Evolutionary conservation across 176 grass and related monocot genomes (phyloP).

Genomic region (Saccharum officinarum): DNA sequence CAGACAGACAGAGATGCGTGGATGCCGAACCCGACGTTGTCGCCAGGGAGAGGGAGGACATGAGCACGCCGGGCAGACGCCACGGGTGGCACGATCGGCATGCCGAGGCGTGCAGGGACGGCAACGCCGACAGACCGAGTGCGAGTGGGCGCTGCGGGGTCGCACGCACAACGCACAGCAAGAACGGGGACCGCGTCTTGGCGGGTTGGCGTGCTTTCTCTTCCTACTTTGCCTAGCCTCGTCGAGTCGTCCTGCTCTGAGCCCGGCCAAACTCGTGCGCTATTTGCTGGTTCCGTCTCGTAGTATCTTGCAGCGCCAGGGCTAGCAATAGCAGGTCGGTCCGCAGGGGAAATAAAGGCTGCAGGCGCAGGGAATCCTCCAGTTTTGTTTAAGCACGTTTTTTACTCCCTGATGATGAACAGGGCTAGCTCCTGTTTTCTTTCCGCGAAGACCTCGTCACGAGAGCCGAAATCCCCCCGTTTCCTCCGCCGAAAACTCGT

Average conservation of each 20-base stretch:
- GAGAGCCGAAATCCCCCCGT: too few species aligned
- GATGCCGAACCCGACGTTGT: neutral
- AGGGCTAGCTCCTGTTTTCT: neutral
- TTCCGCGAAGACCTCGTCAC: too few species aligned
- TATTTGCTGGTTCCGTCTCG: neutral
- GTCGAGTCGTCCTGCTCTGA: neutral
- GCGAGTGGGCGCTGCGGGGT: neutral
- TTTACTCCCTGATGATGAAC: neutral
- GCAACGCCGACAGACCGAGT: neutral
- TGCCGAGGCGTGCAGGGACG: constrained; percentile 18
- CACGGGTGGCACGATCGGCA: neutral
- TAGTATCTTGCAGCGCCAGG: neutral
- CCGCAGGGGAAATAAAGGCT: neutral
- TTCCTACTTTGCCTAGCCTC: neutral
- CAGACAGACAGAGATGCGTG: neutral
- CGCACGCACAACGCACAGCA: neutral
- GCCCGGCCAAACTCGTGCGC: constrained; percentile 2
- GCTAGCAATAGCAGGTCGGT: neutral
- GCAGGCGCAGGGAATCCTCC: neutral
- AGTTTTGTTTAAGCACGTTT: neutral
- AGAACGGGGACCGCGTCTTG: neutral
- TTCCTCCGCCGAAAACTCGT: neutral
- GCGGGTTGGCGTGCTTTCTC: neutral
- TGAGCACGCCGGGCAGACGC: neutral
- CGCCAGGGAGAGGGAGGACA: neutral